Base-by-base conservation (phyloP, 2,329 filamentous ascomycete species). In the Colletotrichum shisoi region DNA sequence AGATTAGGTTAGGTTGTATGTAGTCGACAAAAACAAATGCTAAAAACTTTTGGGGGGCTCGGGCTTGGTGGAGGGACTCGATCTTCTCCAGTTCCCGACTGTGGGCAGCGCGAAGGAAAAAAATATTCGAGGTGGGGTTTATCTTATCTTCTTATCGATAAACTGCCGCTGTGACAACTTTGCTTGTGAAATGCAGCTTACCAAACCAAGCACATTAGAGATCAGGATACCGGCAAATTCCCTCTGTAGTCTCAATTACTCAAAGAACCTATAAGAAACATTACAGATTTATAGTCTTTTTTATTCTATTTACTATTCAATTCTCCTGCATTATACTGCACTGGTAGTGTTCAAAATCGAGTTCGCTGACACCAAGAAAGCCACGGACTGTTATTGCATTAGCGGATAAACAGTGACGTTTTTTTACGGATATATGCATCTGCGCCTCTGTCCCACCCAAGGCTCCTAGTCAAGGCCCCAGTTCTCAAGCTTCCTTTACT, bases 41-140 rank as follows among this genome's bases (percentile, higher is more conserved):
- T 48, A 56, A 56, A 56, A 58, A 40, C 51, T 48, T 54, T 53
- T 21, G 34, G 31, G 24, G 19, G 34, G 42, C 24, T 57, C 13
- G 27, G 19, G 24, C 45, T 37, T 46, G 57, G 39, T 49, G 52
- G 46, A 39, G 40, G 40, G 13, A 60, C 31, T 34, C 31, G 8
- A 39, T 51, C n/a, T 13, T 60, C 54, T 54, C 24, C 48, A 54
- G 19, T 37, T 53, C 31, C 56, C 27, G 31, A 57, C 42, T 61
- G 19, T 37, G 58, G 31, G 13, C 19, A 37, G 62, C 59, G 39
- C 19, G 40, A 34, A 19, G 39, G 21, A 63, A 69, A 63, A 66
- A 69, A 69, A 70, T 62, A 71, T 63, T 62, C 45, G 46, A 40
- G 24, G 62, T 70, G 62, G 69, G 69, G 67, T 67, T 60, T 64